These are phyloP conservation scores for Cordyceps farinosa DNA, from an alignment of 2,329 filamentous ascomycete genomes.

Conservation along the genomic window DNA sequence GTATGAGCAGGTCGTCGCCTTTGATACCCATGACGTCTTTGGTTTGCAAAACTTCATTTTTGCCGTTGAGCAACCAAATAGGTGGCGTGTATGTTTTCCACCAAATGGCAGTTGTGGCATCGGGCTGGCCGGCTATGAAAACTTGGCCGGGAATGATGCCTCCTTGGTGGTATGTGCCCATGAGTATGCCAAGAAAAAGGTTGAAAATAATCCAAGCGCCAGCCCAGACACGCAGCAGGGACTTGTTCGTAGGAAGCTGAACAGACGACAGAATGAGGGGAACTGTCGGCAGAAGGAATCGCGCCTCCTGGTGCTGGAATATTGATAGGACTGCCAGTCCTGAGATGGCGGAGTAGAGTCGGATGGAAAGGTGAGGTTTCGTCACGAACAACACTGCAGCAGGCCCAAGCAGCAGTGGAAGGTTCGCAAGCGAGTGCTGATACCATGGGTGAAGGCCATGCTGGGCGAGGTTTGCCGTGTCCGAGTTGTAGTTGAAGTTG, in stretches of 20 bases:
- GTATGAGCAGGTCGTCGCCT: constrained; percentile 55
- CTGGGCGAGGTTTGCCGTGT: constrained; percentile 64
- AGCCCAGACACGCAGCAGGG: constrained; percentile 52
- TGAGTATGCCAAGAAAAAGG: constrained; percentile 61
- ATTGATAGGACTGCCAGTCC: constrained; percentile 67
- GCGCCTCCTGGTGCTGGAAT: constrained; percentile 76
- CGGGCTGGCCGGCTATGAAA: constrained; percentile 66
- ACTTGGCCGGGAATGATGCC: constrained; percentile 73
- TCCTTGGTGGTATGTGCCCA: constrained; percentile 81
- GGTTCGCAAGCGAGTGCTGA: constrained; percentile 68
- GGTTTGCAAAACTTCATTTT: constrained; percentile 68
- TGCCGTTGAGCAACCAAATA: constrained; percentile 74
- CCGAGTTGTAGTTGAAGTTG: constrained; percentile 72
- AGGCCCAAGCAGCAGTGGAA: constrained; percentile 70
- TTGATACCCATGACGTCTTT: constrained; percentile 71
- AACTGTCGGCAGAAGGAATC: constrained; percentile 72
- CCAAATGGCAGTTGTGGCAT: constrained; percentile 70
- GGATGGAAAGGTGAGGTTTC: constrained; percentile 54
- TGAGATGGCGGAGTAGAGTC: constrained; percentile 70
- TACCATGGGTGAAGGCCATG: constrained; percentile 78
- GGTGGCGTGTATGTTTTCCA: constrained; percentile 86
- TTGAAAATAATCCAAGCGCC: constrained; percentile 68
- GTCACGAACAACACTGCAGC: constrained; percentile 59
- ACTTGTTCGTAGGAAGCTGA: constrained; percentile 56
- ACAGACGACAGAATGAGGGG: constrained; percentile 74